phyloP scores from a whole-genome alignment of 257 asterid genomes.

The Leonotis leonurus region DNA sequence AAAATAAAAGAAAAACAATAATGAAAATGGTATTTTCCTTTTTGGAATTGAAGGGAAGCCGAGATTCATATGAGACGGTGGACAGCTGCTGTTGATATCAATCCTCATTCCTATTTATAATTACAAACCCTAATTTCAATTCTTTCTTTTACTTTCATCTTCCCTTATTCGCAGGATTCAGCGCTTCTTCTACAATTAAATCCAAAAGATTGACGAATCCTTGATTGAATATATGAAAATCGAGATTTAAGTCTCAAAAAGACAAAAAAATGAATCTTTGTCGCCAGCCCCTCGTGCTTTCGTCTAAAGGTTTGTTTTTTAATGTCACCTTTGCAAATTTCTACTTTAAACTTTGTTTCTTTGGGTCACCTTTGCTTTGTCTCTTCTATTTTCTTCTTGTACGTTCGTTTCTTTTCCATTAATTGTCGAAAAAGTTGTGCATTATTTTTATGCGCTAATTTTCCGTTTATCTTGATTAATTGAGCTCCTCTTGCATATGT shows the following conservation, averaged over 20 bases:
- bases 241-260: slow-evolving; percentile 11
- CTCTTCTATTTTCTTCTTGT: background rate
- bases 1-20: too few species aligned
- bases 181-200: background rate
- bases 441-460: background rate
- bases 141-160: background rate
- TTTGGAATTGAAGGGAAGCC: too few species aligned
- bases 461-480: slow-evolving; percentile 7
- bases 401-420: background rate
- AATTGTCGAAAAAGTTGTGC: background rate
- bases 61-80: background rate
- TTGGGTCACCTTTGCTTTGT: background rate
- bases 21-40: too few species aligned
- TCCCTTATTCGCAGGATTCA: background rate
- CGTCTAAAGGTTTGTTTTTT: slow-evolving; percentile 1
- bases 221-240: background rate
- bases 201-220: background rate
- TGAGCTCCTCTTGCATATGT: background rate
- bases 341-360: background rate
- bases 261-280: slow-evolving; percentile 11
- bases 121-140: slow-evolving; percentile 24
- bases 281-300: slow-evolving; percentile 10
- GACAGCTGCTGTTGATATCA: slow-evolving; percentile 8
- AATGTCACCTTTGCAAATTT: background rate
- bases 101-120: slow-evolving; percentile 13